These are phyloP conservation scores for Artemisia tridentata DNA, from an alignment of 129 eudicot genomes.

Conservation along the genomic window DNA sequence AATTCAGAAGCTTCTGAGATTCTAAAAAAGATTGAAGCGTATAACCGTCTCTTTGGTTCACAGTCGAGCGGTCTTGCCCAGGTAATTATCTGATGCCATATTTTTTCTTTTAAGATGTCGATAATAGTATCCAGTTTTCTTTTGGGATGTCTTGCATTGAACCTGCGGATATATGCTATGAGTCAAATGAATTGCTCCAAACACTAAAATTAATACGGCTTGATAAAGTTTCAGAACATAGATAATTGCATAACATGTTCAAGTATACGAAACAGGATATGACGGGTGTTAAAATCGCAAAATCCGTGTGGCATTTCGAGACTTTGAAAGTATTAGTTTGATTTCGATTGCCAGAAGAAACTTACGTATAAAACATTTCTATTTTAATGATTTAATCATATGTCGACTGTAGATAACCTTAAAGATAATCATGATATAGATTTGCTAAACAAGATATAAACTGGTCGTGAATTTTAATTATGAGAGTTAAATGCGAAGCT, in stretches of 20 bases:
- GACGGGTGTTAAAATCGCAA: background rate
- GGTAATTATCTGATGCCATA: conserved; percentile 39
- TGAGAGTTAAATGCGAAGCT: background rate
- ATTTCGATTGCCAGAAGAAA: background rate
- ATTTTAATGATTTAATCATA: no score
- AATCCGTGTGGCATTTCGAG: background rate
- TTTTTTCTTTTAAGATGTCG: background rate
- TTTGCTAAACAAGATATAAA: no score
- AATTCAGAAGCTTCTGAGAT: conserved; percentile 55
- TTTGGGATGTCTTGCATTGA: background rate
- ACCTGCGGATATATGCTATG: background rate
- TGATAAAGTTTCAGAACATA: background rate
- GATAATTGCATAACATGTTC: background rate
- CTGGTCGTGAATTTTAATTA: no score
- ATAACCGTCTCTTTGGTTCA: conserved; percentile 78
- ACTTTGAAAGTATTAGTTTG: background rate
- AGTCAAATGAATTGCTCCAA: background rate
- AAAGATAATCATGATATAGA: no score
- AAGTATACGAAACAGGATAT: background rate
- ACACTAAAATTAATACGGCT: background rate
- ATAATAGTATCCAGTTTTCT: background rate
- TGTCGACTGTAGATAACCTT: no score
- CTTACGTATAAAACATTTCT: background rate
- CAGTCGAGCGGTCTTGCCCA: conserved; percentile 60
- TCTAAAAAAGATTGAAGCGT: conserved; percentile 54